phyloP scores from a whole-genome alignment of 805 yeast species.

The Kazachstania viticola region DNA sequence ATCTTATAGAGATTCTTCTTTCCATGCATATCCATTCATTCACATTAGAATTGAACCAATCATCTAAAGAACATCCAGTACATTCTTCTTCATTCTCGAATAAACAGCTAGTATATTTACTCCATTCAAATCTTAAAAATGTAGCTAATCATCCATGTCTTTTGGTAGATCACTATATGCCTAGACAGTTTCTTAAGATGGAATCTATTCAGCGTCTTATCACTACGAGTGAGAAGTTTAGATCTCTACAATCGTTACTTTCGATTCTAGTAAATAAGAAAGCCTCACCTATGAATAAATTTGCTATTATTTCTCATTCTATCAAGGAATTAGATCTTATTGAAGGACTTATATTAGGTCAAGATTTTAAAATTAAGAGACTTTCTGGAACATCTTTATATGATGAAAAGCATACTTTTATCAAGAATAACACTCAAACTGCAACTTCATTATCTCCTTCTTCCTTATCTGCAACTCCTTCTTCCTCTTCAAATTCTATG shows the following conservation, averaged over 20 bases:
- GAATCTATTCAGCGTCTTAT: slow-evolving; percentile 47
- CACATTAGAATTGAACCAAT: slow-evolving; percentile 9
- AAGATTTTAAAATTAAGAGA: slow-evolving; percentile 50
- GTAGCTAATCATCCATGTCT: slow-evolving; percentile 57
- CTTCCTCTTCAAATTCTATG: slow-evolving; percentile 7
- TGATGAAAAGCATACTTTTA: slow-evolving; percentile 24
- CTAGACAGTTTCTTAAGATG: slow-evolving; percentile 54
- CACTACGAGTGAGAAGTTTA: slow-evolving; percentile 48
- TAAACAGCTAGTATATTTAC: slow-evolving; percentile 22
- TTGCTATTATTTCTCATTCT: slow-evolving; percentile 42
- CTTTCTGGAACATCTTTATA: slow-evolving; percentile 53
- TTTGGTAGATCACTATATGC: slow-evolving; percentile 67
- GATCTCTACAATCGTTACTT: slow-evolving; percentile 37
- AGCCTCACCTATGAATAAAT: slow-evolving; percentile 4
- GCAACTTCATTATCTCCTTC: too few species aligned
- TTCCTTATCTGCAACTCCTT: slow-evolving; percentile 1
- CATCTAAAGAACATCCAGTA: neutral
- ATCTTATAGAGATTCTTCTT: slow-evolving; percentile 32
- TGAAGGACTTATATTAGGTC: slow-evolving; percentile 71
- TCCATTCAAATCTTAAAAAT: slow-evolving; percentile 32
- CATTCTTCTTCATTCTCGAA: slow-evolving; percentile 25
- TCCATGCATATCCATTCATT: slow-evolving; percentile 32
- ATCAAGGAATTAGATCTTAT: slow-evolving; percentile 65
- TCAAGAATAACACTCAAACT: slow-evolving; percentile 1
- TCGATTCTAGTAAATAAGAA: slow-evolving; percentile 13